Evolutionary conservation across 345 rosid genomes (phyloP).

Genomic region (Linum usitatissimum): DNA sequence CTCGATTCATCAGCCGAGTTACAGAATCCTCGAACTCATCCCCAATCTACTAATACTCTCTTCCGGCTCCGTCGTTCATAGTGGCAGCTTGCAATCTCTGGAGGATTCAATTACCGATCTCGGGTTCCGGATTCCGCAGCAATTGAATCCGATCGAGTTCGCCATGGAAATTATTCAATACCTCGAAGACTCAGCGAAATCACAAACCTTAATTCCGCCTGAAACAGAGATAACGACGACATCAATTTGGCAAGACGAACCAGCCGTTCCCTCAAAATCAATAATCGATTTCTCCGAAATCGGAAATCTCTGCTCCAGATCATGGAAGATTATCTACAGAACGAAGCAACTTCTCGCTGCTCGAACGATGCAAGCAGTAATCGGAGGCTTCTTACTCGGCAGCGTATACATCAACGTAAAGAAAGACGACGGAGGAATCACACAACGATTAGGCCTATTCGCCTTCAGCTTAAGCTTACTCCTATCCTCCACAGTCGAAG

Average conservation of each 20-base stretch:
- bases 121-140: slow-evolving; percentile 60
- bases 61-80: slow-evolving; percentile 29
- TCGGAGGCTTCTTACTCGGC: slow-evolving; percentile 68
- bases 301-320: slow-evolving; percentile 53
- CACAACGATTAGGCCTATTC: slow-evolving; percentile 66
- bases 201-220: slow-evolving; percentile 9
- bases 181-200: slow-evolving; percentile 22
- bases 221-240: slow-evolving; percentile 29
- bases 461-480: slow-evolving; percentile 88
- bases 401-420: slow-evolving; percentile 56
- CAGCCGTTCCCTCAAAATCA: neutral
- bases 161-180: slow-evolving; percentile 70
- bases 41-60: slow-evolving; percentile 18
- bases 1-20: slow-evolving; percentile 26
- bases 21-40: slow-evolving; percentile 15
- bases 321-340: slow-evolving; percentile 72
- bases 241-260: neutral
- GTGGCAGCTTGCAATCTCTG: slow-evolving; percentile 47
- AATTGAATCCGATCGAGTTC: slow-evolving; percentile 60
- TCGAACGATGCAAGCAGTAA: slow-evolving; percentile 78
- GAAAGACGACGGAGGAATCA: slow-evolving; percentile 50
- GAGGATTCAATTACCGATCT: slow-evolving; percentile 46
- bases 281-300: slow-evolving; percentile 38
- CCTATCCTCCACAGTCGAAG: slow-evolving; percentile 84
- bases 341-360: slow-evolving; percentile 72